Evolutionary conservation across 2,329 filamentous ascomycete species (phyloP).

Genomic region (Tolypocladium ovalisporum): DNA sequence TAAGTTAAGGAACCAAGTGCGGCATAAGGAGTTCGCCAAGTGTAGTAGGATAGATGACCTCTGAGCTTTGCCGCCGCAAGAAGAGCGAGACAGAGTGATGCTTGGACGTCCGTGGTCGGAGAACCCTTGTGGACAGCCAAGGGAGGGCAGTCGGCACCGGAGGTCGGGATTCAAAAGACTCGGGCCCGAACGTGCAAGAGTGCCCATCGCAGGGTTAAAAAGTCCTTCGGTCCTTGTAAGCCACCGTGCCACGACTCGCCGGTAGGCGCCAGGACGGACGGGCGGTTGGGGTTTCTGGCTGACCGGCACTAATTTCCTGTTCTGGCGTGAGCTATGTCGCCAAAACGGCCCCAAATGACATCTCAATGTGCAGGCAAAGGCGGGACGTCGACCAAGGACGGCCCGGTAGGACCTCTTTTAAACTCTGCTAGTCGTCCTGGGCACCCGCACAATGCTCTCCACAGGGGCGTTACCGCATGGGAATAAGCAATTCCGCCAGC

Average conservation of each 20-base stretch:
- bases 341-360: not conserved
- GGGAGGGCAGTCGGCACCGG: not conserved
- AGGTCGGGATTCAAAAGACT: not conserved
- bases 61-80: not conserved
- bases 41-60: not conserved
- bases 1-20: not conserved
- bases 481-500: not conserved
- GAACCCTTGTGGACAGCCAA: too few species aligned
- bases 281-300: not conserved
- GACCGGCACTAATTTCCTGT: not conserved
- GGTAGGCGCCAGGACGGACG: not conserved
- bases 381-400: not conserved
- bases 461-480: not conserved
- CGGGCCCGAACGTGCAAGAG: not conserved
- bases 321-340: not conserved
- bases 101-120: not conserved
- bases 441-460: not conserved
- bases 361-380: not conserved
- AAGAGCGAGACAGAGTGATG: not conserved
- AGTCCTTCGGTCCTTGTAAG: not conserved
- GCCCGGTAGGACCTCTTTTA: not conserved
- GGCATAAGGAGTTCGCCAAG: not conserved
- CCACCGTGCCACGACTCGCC: not conserved
- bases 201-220: not conserved
- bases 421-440: not conserved